phyloP scores from a whole-genome alignment of 2,329 filamentous ascomycete genomes.

The Teratosphaeria nubilosa region DNA sequence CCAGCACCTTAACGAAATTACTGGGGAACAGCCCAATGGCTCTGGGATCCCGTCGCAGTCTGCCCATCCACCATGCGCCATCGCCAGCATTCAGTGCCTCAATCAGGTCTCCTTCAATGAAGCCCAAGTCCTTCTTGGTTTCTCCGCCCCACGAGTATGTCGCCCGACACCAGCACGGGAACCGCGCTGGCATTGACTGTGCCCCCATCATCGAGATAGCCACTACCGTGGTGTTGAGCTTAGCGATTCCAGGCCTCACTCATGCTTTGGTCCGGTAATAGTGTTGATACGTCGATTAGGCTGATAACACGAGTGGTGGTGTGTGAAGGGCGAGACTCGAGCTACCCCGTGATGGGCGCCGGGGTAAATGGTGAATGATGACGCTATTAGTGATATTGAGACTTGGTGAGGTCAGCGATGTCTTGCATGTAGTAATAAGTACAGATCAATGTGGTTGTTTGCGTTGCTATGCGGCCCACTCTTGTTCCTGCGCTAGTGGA shows the following conservation, averaged over 20 bases:
- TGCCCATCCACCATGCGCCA: conserved; percentile 96
- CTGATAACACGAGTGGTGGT: background rate
- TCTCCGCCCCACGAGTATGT: conserved; percentile 34
- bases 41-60: conserved; percentile 77
- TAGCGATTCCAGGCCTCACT: background rate
- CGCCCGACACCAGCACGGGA: conserved; percentile 31
- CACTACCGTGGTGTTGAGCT: background rate
- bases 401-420: background rate
- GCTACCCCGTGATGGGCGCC: background rate
- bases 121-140: conserved; percentile 89
- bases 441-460: background rate
- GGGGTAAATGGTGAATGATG: background rate
- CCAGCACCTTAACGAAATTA: conserved; percentile 90
- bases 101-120: conserved; percentile 94
- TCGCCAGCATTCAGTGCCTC: conserved; percentile 97
- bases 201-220: conserved; percentile 3
- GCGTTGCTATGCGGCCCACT: background rate
- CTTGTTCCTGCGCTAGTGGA: background rate
- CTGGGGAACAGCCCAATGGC: conserved; percentile 91
- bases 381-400: background rate
- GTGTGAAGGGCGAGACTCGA: background rate
- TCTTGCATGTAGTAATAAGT: background rate
- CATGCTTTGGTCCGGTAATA: background rate
- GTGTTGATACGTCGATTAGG: background rate
- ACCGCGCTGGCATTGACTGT: conserved; percentile 18